Conservation (phyloP, 495 filamentous ascomycete species). For the Lasiosphaeris hirsuta region DNA sequence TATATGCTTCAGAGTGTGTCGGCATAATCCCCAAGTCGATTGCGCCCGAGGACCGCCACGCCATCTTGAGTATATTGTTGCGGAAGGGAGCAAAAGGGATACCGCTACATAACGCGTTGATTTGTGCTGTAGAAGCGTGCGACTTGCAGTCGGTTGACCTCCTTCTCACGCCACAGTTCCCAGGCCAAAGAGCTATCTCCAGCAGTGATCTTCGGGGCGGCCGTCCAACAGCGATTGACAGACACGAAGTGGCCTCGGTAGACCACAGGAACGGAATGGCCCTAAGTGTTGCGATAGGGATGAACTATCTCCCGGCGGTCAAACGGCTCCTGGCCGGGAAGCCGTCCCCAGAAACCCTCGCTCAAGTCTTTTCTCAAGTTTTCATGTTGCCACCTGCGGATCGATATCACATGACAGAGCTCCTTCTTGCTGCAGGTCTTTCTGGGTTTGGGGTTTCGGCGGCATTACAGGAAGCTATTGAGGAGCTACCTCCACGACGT, state of each 20-base stretch:
- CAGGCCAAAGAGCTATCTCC: conserved; percentile 22
- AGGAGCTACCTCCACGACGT: conserved; percentile 36
- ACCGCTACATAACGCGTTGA: conserved; percentile 37
- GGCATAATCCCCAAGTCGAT: conserved; percentile 40
- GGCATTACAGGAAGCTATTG: conserved; percentile 41
- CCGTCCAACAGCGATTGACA: conserved; percentile 26
- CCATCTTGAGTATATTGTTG: conserved; percentile 36
- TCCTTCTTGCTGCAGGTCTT: conserved; percentile 38
- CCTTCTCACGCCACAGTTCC: conserved; percentile 41
- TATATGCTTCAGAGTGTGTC: conserved; percentile 43
- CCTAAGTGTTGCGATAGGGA: conserved; percentile 38
- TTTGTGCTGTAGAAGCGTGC: conserved; percentile 38
- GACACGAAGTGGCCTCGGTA: conserved; percentile 44
- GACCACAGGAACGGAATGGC: conserved; percentile 43
- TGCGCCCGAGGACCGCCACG: conserved; percentile 38
- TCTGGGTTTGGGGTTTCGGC: conserved; percentile 33
- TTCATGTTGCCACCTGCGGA: conserved; percentile 28
- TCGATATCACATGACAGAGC: conserved; percentile 39
- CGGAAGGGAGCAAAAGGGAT: conserved; percentile 39
- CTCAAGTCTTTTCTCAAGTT: conserved; percentile 37
- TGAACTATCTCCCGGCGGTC: conserved; percentile 34
- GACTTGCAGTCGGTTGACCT: conserved; percentile 40
- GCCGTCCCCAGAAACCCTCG: conserved; percentile 38
- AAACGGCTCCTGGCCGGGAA: conserved; percentile 37
- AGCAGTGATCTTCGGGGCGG: conserved; percentile 23